Evolutionary conservation across 2,329 filamentous ascomycete genomes (phyloP), one percentile per base, ranked within the genome.

Genomic region (Cordyceps farinosa): DNA sequence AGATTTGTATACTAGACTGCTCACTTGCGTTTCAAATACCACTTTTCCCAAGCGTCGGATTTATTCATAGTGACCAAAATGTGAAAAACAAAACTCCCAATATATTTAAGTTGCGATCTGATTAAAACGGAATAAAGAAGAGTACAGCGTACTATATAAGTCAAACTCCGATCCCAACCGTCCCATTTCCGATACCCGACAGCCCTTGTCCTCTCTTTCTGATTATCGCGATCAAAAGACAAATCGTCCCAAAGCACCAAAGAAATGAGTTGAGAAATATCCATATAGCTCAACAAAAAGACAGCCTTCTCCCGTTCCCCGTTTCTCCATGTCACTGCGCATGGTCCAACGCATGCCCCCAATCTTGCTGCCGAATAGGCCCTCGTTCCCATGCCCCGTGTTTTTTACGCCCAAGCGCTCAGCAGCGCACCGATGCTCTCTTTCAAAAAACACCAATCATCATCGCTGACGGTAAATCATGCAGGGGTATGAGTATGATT

Each of bases 71-170:
- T 22, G 36, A 42, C 22, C 32, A 58, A 17, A 48, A 42, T n/a
- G 57, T 13, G 34, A 22, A 42, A 53, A 66, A 47, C 40, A 59
- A 60, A 61, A 61, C 48, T 60, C 57, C 56, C 38, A 15, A 27
- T 61, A 53, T 53, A 61, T 61, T 61, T 48, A 59, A 47, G 48
- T 45, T 42, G 50, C 59, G 48, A 10, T 53, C 59, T 61, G 50
- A 61, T 53, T 54, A 53, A 54, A 61, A 61, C 13, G 22, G 17
- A 54, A 17, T 40, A 59, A 40, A 30, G 34, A 51, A 59, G 30
- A 3, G 38, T 40, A 40, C 8, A 38, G 15, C 22, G 22, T 22
- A 22, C 22, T 22, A 22, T 22, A 29, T 27, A 50, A 51, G 11
- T 56, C 36, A 59, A 59, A 59, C 56, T 59, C 56, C 56, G 8